A percentile compares a stretch with the other conserved stretches of the same genome.
Conservation (phyloP, 169 alveolate genomes). For the Plasmodium gonderi region DNA sequence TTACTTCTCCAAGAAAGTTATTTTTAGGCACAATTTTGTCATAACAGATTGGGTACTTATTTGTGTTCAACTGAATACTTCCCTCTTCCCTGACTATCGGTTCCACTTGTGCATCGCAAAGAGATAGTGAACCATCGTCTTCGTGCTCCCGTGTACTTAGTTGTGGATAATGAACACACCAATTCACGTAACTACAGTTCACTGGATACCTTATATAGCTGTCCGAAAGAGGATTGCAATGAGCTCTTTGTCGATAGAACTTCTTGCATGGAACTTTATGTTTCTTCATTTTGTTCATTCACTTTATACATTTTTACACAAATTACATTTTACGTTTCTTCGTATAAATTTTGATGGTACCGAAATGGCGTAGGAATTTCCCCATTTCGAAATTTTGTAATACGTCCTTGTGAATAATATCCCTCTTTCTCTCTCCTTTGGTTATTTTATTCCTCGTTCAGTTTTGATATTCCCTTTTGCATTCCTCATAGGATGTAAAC, state of each 20-base stretch:
- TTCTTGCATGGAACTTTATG: slow-evolving; percentile 57
- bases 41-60: slow-evolving; percentile 26
- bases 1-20: slow-evolving; percentile 25
- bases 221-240: slow-evolving; percentile 91
- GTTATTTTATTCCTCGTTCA: no score
- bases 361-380: no score
- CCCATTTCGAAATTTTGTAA: no score
- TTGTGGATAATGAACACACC: slow-evolving; percentile 86
- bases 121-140: no score
- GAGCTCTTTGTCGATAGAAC: slow-evolving; percentile 75
- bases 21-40: neutral
- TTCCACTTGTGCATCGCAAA: neutral
- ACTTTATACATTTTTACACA: no score
- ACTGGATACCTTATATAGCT: slow-evolving; percentile 85
- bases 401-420: no score
- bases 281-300: slow-evolving; percentile 16
- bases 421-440: no score
- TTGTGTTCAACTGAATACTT: slow-evolving; percentile 28
- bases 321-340: no score
- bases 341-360: no score
- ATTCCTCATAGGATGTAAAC: no score
- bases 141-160: neutral
- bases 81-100: neutral
- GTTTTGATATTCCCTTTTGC: no score
- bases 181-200: slow-evolving; percentile 83